Percentiles rank a stretch among this genome's conserved stretches.
phyloP scores from a whole-genome alignment of 768 basidiomycete species.

The Flagelloscypha sp. region DNA sequence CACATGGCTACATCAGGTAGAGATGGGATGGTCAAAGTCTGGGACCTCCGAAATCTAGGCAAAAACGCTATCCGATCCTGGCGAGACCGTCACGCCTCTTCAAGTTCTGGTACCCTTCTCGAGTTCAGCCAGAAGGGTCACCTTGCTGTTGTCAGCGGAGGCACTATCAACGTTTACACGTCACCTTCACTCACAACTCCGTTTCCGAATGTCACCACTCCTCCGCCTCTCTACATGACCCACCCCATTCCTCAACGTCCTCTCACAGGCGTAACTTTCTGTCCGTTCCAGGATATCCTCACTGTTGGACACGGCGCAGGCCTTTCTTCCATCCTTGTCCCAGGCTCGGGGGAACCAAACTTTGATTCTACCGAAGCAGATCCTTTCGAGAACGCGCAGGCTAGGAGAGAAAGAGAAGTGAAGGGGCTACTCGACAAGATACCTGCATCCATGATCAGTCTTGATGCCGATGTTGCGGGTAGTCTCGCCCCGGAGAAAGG shows the following conservation, averaged over 20 bases:
- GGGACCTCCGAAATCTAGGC: slow-evolving; percentile 98
- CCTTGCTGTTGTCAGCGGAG: slow-evolving; percentile 74
- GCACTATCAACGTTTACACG: slow-evolving; percentile 76
- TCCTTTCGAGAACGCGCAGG: slow-evolving; percentile 82
- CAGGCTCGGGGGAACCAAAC: slow-evolving; percentile 90
- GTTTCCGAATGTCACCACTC: slow-evolving; percentile 32
- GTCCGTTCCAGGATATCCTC: slow-evolving; percentile 82
- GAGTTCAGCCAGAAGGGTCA: slow-evolving; percentile 85
- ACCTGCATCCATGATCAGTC: slow-evolving; percentile 85
- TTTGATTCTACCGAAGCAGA: slow-evolving; percentile 92
- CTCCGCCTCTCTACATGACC: slow-evolving; percentile 83
- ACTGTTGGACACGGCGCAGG: slow-evolving; percentile 73
- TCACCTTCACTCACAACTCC: slow-evolving; percentile 55
- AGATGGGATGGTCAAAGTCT: slow-evolving; percentile 87
- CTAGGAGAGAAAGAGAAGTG: slow-evolving; percentile 85
- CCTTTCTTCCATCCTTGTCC: slow-evolving; percentile 79
- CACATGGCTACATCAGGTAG: slow-evolving; percentile 88
- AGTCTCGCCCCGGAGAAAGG: slow-evolving; percentile 55
- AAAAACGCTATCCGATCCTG: slow-evolving; percentile 73
- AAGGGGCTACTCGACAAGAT: slow-evolving; percentile 90
- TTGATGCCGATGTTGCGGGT: slow-evolving; percentile 72
- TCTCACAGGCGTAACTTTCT: slow-evolving; percentile 69
- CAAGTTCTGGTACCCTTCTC: too few relatives aligned
- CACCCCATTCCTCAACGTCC: slow-evolving; percentile 79
- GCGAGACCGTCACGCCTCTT: too few relatives aligned